phyloP scores from a whole-genome alignment of 2,329 filamentous ascomycete genomes.

The Fusarium clavum region DNA sequence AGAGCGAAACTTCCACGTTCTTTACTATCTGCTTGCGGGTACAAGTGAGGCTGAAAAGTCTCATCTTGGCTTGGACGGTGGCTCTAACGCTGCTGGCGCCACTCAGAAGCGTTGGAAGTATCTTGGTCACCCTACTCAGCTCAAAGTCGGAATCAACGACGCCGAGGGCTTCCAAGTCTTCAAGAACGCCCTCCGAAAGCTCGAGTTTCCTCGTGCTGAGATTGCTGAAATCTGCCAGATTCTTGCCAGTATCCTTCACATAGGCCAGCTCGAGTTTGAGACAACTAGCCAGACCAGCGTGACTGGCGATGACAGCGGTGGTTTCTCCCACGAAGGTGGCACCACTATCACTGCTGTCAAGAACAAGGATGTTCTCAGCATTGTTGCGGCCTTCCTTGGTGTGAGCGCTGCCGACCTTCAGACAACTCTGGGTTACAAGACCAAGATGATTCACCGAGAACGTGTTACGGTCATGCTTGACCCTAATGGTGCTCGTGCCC shows the following conservation, averaged over 20 bases:
- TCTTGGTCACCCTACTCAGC: constrained; percentile 92
- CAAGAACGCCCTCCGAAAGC: constrained; percentile 92
- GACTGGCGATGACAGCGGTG: constrained; percentile 89
- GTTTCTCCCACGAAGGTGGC: constrained; percentile 94
- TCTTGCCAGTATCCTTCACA: constrained; percentile 92
- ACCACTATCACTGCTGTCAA: constrained; percentile 87
- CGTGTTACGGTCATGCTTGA: constrained; percentile 99
- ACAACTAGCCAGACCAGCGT: constrained; percentile 82
- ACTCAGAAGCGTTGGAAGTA: constrained; percentile 91
- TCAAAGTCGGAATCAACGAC: constrained; percentile 98
- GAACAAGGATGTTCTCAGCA: constrained; percentile 89
- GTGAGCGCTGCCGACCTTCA: constrained; percentile 85
- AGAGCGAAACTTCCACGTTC: constrained; percentile 93
- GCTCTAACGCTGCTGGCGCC: constrained; percentile 59
- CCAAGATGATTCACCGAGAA: constrained; percentile 94
- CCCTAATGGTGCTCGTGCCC: constrained; percentile 86
- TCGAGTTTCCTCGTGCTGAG: constrained; percentile 92
- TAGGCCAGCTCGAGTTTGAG: constrained; percentile 95
- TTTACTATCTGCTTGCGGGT: constrained; percentile 95
- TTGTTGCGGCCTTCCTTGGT: constrained; percentile 94
- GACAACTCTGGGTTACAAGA: constrained; percentile 91
- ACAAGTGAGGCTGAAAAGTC: constrained; percentile 91
- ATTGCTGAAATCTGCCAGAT: constrained; percentile 98
- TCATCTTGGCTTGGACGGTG: constrained; percentile 75
- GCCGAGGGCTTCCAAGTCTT: constrained; percentile 96